Evolutionary conservation across 1,139 yeast species (phyloP).

Genomic region (Geotrichum europaeum): DNA sequence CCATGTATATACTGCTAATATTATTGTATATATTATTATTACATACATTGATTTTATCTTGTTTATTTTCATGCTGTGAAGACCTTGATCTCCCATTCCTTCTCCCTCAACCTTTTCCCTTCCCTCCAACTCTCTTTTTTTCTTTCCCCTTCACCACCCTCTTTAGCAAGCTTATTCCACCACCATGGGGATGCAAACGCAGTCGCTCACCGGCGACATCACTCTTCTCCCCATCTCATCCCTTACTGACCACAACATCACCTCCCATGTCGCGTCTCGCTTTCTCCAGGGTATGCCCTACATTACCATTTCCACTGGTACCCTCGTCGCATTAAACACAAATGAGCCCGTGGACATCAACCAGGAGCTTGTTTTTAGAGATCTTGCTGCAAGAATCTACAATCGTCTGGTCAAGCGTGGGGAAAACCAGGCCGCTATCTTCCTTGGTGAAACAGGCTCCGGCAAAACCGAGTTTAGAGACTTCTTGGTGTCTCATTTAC

Average conservation of each 20-base stretch:
- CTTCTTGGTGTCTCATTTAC: constrained; percentile 30
- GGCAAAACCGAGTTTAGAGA: constrained; percentile 39
- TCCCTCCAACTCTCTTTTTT: background rate
- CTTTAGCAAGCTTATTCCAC: background rate
- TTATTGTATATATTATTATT: background rate
- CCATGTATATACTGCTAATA: background rate
- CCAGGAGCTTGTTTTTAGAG: constrained; percentile 37
- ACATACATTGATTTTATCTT: background rate
- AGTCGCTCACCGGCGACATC: constrained; percentile 34
- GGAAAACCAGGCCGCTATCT: constrained; percentile 38
- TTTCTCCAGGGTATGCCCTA: constrained; percentile 41
- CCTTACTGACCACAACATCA: constrained; percentile 38
- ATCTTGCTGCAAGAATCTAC: constrained; percentile 37
- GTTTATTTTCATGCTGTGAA: background rate
- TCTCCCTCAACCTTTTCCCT: background rate
- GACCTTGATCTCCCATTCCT: background rate
- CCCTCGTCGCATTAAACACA: constrained; percentile 39
- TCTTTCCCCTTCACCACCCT: background rate
- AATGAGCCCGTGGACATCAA: constrained; percentile 36
- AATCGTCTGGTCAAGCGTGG: constrained; percentile 37
- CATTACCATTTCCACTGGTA: constrained; percentile 36
- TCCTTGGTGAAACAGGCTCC: constrained; percentile 39
- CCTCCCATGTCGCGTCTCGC: constrained; percentile 41
- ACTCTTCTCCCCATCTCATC: constrained; percentile 35
- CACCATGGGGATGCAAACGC: constrained; percentile 8